Conservation (phyloP, 306 rosid species). For the Vigna angularis region DNA sequence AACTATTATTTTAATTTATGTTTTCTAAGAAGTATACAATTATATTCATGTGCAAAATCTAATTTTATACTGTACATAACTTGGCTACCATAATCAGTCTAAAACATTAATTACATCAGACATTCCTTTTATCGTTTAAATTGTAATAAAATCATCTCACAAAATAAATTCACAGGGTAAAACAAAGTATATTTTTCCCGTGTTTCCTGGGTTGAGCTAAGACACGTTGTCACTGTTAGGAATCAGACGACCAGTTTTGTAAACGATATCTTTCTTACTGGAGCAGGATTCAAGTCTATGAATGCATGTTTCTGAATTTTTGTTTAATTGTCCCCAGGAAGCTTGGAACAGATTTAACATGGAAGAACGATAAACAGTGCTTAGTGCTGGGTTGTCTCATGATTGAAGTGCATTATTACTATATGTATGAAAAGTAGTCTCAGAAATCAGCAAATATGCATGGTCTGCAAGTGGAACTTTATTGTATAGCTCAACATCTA, state of each 20-base stretch:
- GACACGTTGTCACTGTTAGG: background rate
- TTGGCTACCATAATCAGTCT: background rate
- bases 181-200: background rate
- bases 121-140: background rate
- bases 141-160: background rate
- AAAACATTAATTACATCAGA: background rate
- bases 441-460: conserved; percentile 20
- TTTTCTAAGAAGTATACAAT: background rate
- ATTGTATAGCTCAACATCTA: conserved; percentile 25
- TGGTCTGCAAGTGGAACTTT: conserved; percentile 20
- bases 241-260: background rate
- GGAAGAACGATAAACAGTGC: conserved; percentile 70
- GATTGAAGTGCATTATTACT: conserved; percentile 32
- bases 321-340: conserved; percentile 60
- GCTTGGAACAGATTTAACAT: conserved; percentile 93
- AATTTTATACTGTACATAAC: background rate
- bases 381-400: background rate
- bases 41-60: background rate
- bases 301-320: conserved; percentile 13
- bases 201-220: background rate
- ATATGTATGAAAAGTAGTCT: conserved; percentile 25
- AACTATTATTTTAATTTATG: background rate
- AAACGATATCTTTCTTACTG: background rate
- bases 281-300: background rate
- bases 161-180: background rate